Base-by-base conservation (phyloP, 495 filamentous ascomycete genomes). In the Xylaria scruposa region DNA sequence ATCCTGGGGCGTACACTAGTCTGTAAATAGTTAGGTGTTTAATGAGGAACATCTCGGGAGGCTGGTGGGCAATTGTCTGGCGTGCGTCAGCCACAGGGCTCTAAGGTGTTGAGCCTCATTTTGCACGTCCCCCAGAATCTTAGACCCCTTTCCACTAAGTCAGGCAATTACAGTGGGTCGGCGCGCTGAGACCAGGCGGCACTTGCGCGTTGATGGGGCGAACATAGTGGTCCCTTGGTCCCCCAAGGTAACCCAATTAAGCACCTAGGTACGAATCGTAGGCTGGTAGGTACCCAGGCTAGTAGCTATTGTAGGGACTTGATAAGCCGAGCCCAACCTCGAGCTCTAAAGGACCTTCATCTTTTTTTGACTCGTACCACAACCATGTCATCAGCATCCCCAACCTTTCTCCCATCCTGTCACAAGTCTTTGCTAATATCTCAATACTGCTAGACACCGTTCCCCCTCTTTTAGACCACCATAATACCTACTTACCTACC, bases 371-470 rank as follows among this genome's bases (percentile, higher is more conserved):
- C 31, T 51, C 46, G 59, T 58, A 21, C 70, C 19, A 64, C 56
- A 44, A 56, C 59, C 68, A 70, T 70, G 59, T 69, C 62, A 59
- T 59, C 53, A 13, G 29, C 62, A 17, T 31, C 19, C 36, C n/a
- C 49, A 29, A n/a, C 9, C 21, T 60, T 26, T 66, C 13, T 12
- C 59, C 53, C 4, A 51, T 26, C 26, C 47, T 51, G 51, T 42
- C 38, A 67, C 70, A 36, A 36, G 38, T 40, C 58, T 38, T 38
- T 21, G 21, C 26, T 24, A 17, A 24, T 51, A 46, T 24, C 67
- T 15, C 40, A 4, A 47, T 42, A 24, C 40, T 61, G 29, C 54
- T 49, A 61, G 10, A 21, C 24, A 33, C 51, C 29, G 17, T 26
- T 36, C n/a, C 29, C 46, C 12, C 51, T 56, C 13, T 26, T 4